A percentile compares a stretch with the other conserved stretches of the same genome.
Conservation (phyloP, 345 rosid genomes). For the Sisymbrium irio region DNA sequence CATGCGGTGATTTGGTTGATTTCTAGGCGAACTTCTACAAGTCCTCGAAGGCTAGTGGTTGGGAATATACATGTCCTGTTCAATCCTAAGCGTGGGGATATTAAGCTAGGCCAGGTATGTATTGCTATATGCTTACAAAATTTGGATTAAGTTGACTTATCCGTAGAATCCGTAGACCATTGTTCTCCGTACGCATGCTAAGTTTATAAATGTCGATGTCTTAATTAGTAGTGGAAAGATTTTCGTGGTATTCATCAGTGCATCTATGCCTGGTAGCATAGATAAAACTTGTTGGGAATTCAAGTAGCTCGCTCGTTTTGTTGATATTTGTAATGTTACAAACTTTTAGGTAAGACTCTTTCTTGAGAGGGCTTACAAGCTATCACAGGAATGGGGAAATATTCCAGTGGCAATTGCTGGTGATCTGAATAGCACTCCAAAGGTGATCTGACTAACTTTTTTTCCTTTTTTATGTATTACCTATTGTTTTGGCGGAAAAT, state of each 20-base stretch:
- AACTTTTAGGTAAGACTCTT: constrained; percentile 61
- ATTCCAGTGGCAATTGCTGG: constrained; percentile 51
- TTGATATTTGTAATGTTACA: constrained; percentile 9
- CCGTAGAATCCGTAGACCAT: background rate
- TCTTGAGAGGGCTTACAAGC: constrained; percentile 69
- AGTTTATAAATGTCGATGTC: background rate
- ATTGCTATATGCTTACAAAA: constrained; percentile 3
- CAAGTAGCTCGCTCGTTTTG: background rate
- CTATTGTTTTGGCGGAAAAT: background rate
- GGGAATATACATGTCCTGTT: constrained; percentile 78
- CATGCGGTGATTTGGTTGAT: background rate
- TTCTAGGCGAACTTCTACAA: constrained; percentile 37
- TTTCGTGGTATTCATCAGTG: constrained; percentile 5
- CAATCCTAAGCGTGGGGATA: constrained; percentile 87
- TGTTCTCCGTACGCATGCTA: background rate
- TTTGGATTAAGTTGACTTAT: background rate
- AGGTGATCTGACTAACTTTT: constrained; percentile 41
- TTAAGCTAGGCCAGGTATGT: constrained; percentile 83
- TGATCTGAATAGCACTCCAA: constrained; percentile 58
- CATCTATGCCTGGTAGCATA: background rate
- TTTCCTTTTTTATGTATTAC: background rate
- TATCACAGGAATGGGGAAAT: constrained; percentile 76
- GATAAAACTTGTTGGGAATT: too few relatives aligned
- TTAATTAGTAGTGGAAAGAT: background rate
- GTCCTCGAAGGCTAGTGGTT: constrained; percentile 54